Percentiles rank a stretch among this genome's conserved stretches.
These are phyloP conservation scores for Globisporangium megalacanthum DNA, from an alignment of 352 stramenopile species.

Conservation along the genomic window DNA sequence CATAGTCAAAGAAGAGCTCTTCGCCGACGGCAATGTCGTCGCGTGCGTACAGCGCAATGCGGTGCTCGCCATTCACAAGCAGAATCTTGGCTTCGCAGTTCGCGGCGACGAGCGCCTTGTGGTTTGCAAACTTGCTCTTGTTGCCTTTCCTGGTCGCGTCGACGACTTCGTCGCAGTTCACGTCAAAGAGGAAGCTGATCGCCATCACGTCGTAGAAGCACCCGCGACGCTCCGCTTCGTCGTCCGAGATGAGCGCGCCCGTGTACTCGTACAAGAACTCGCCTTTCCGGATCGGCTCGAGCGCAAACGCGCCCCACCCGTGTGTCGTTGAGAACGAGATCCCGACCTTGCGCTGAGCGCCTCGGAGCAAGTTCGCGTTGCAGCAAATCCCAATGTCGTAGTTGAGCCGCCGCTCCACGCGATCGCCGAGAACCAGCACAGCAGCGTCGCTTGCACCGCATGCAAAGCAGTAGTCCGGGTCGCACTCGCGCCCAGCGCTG, in stretches of 20 bases:
- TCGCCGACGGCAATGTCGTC: conserved; percentile 81
- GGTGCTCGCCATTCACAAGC: conserved; percentile 83
- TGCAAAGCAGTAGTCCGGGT: conserved; percentile 67
- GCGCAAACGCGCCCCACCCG: conserved; percentile 62
- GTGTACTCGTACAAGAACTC: conserved; percentile 78
- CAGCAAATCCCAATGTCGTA: conserved; percentile 40
- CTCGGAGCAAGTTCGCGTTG: conserved; percentile 59
- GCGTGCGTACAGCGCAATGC: conserved; percentile 90
- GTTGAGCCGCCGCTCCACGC: conserved; percentile 18
- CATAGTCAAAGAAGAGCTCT: conserved; percentile 80
- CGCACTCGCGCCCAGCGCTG: conserved; percentile 46
- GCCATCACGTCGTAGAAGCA: conserved; percentile 73
- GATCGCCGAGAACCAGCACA: conserved; percentile 37
- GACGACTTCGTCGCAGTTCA: conserved; percentile 88
- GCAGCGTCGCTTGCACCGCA: conserved; percentile 60
- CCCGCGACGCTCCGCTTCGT: conserved; percentile 76
- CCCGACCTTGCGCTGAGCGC: conserved; percentile 53
- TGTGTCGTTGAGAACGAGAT: conserved; percentile 65
- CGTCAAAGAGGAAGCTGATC: conserved; percentile 90
- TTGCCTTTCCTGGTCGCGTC: conserved; percentile 92
- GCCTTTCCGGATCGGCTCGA: conserved; percentile 57
- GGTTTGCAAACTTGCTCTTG: conserved; percentile 92
- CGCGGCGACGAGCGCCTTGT: conserved; percentile 40
- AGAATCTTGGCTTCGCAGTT: conserved; percentile 86
- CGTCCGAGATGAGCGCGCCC: conserved; percentile 58